Conservation (phyloP, 495 filamentous ascomycete genomes). For the Tuber indicum region DNA sequence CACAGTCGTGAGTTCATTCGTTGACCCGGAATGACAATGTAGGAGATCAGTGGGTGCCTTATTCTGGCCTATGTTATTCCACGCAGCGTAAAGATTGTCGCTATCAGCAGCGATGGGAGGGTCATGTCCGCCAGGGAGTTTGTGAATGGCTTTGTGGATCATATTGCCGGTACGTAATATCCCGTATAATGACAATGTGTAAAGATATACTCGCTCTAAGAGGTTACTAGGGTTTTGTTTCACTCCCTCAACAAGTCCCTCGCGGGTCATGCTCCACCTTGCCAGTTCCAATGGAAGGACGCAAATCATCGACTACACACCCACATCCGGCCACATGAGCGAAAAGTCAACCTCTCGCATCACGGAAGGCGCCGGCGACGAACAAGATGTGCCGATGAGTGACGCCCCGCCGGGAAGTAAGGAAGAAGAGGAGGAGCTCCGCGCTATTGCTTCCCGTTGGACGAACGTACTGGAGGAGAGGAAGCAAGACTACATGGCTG, state of each 20-base stretch:
- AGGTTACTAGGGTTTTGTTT: conserved; percentile 35
- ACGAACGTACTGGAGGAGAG: conserved; percentile 31
- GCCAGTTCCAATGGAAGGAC: conserved; percentile 37
- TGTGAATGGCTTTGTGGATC: conserved; percentile 39
- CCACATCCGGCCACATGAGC: conserved; percentile 24
- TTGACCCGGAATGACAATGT: conserved; percentile 28
- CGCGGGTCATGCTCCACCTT: conserved; percentile 26
- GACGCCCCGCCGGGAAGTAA: conserved; percentile 21
- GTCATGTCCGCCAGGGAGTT: conserved; percentile 35
- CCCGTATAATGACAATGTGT: conserved; percentile 5
- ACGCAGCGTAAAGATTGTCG: conserved; percentile 34
- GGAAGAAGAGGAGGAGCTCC: conserved; percentile 36
- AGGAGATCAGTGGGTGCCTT: conserved; percentile 34
- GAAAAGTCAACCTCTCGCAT: conserved; percentile 32
- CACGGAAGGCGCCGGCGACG: conserved; percentile 28
- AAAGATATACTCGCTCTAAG: conserved; percentile 3
- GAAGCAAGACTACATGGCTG: conserved; percentile 41
- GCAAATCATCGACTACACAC: conserved; percentile 37
- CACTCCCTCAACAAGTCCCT: conserved; percentile 33
- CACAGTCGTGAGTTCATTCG: conserved; percentile 31
- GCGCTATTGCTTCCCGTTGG: conserved; percentile 35
- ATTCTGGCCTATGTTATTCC: conserved; percentile 41
- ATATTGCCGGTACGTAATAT: conserved; percentile 40
- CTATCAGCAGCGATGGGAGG: conserved; percentile 35
- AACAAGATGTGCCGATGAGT: conserved; percentile 25